phyloP scores from a whole-genome alignment of 78 protist genomes.

The Cavenderia fasciculata region DNA sequence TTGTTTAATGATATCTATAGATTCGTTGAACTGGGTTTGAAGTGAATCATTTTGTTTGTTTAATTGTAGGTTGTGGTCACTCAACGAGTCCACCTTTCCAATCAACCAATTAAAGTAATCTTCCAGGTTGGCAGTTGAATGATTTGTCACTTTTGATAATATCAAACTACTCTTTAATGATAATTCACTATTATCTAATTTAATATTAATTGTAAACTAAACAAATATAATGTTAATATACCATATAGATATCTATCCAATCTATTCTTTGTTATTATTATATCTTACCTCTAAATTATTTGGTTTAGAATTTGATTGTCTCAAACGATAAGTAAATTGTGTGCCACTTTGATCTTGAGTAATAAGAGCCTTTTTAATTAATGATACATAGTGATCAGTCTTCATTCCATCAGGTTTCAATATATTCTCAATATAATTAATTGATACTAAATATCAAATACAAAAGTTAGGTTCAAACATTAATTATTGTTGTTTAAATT shows the following conservation, averaged over 20 bases:
- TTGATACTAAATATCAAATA: constrained; percentile 4
- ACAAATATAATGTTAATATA: too few relatives aligned
- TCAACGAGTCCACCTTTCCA: background rate
- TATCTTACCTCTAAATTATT: background rate
- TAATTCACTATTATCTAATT: background rate
- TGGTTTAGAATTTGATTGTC: background rate
- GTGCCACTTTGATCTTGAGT: constrained; percentile 16
- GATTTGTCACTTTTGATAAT: background rate
- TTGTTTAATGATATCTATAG: background rate
- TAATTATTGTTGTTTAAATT: background rate
- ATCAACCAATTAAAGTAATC: constrained; percentile 39
- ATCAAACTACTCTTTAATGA: background rate
- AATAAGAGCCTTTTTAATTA: constrained; percentile 4
- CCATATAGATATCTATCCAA: too few relatives aligned
- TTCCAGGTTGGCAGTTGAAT: background rate
- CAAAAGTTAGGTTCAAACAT: background rate
- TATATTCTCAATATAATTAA: constrained; percentile 33
- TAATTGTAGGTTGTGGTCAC: constrained; percentile 15
- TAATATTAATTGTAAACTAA: background rate
- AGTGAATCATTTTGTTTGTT: background rate
- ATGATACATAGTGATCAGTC: background rate
- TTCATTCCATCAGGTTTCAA: constrained; percentile 54
- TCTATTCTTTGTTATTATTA: background rate
- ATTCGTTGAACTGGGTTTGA: constrained; percentile 50
- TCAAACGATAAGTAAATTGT: constrained; percentile 6